phyloP scores from a whole-genome alignment of 352 stramenopile species.

The Globisporangium viniferum region DNA sequence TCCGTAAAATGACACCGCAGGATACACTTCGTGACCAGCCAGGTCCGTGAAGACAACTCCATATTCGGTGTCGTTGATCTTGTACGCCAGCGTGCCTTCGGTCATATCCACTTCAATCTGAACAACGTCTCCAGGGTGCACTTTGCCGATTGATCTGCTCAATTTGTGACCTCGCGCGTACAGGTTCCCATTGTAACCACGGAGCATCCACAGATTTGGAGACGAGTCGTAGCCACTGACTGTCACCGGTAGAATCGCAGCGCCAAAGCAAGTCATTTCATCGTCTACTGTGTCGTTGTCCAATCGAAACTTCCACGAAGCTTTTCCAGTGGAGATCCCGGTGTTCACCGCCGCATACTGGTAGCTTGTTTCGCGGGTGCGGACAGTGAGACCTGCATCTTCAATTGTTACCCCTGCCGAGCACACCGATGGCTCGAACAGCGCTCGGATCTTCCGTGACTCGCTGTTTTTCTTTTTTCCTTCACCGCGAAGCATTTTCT shows the following conservation, averaged over 20 bases:
- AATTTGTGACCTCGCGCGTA: conserved; percentile 89
- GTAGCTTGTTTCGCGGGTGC: conserved; percentile 85
- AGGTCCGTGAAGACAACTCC: conserved; percentile 85
- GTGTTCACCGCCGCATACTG: conserved; percentile 85
- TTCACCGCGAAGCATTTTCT: conserved; percentile 27
- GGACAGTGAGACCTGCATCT: conserved; percentile 66
- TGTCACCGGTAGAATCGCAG: conserved; percentile 83
- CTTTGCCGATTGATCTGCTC: conserved; percentile 80
- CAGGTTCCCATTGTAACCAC: conserved; percentile 90
- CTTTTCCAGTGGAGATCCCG: conserved; percentile 68
- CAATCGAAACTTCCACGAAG: conserved; percentile 86
- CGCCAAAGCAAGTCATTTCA: conserved; percentile 91
- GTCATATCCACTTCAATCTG: conserved; percentile 88
- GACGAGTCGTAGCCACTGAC: conserved; percentile 90
- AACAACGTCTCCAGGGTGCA: conserved; percentile 86
- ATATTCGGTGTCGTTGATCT: conserved; percentile 89
- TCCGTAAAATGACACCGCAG: conserved; percentile 88
- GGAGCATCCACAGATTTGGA: conserved; percentile 89
- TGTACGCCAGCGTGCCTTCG: conserved; percentile 83
- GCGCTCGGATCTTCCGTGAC: conserved; percentile 57
- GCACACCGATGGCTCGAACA: conserved; percentile 81
- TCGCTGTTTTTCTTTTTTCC: conserved; percentile 52
- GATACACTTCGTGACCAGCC: conserved; percentile 77
- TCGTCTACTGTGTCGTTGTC: conserved; percentile 89
- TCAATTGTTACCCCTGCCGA: conserved; percentile 78